Conservation (phyloP, 306 rosid genomes). For the Vicia sativa region DNA sequence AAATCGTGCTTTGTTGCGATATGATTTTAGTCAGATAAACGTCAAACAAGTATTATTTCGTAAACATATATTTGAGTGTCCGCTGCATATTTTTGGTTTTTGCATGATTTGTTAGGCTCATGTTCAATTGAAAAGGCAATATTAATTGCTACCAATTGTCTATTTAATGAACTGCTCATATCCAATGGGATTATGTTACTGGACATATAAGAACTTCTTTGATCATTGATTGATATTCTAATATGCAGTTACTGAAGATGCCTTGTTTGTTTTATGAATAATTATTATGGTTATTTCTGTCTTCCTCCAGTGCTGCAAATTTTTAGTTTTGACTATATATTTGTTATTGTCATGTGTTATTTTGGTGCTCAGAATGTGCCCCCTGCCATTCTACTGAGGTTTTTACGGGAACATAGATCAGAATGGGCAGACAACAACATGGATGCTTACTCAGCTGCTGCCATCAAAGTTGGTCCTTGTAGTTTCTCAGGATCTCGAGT, state of each 20-base stretch:
- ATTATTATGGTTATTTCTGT: neutral
- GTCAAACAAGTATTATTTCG: neutral
- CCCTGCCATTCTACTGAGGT: slow-evolving; percentile 91
- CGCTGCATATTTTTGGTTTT: slow-evolving; percentile 1
- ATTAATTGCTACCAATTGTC: slow-evolving; percentile 1
- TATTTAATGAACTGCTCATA: neutral
- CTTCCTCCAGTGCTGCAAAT: neutral
- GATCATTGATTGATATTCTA: neutral
- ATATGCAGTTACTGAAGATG: slow-evolving; percentile 2
- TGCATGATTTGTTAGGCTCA: neutral
- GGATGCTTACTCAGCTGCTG: slow-evolving; percentile 97
- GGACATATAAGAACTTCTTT: slow-evolving; percentile 7
- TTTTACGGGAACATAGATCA: slow-evolving; percentile 92
- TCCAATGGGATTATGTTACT: neutral
- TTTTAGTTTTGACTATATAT: slow-evolving; percentile 2
- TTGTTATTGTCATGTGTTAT: slow-evolving; percentile 13
- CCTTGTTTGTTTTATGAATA: neutral
- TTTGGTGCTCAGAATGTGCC: slow-evolving; percentile 74
- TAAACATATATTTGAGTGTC: slow-evolving; percentile 1
- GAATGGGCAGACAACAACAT: slow-evolving; percentile 98
- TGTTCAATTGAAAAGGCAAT: neutral
- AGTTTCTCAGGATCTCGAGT: slow-evolving; percentile 84
- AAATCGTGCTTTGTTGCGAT: neutral
- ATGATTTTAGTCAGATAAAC: neutral
- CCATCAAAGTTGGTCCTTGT: slow-evolving; percentile 93